Base-by-base conservation (phyloP, 805 yeast genomes). In the Lachancea kluyveri region DNA sequence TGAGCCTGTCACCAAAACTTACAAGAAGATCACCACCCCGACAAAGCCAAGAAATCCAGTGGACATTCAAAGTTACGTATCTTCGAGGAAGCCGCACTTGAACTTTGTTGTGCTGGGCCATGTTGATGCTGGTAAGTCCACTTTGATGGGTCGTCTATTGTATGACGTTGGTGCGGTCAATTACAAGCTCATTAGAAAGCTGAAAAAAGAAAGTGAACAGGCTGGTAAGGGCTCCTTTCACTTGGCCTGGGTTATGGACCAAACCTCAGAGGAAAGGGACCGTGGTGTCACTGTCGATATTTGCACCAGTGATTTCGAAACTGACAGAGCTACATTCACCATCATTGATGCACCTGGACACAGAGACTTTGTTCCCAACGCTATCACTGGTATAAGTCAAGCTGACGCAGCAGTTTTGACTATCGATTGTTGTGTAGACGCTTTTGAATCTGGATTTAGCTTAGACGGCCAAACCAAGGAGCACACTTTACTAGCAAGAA, bases 161-260 rank as follows among this genome's bases (percentile, higher is more conserved):
- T 90, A 70, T 54, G 74, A 92, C 54, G 86, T 96, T 11, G 96
- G 96, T 39, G 85, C 96, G 26, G 98, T 92, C 33, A 96, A 90
- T 62, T 86, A 85, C 67, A 82, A 95, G 63, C 86, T 95, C 17
- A 92, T 92, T 40, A 96, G 94, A 48, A 92, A 90, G 64, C 83
- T 90, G 58, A 95, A 92, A 67, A 77, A 82, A 57, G 98, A 92
- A 65, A 96, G 97, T 42, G 88, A 87, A 62, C 95, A 88, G 48
- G 95, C 96, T 23, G 97, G 98, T 55, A 84, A 96, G 66, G 96
- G 88, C 63, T 96, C 96, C 52, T 92, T 97, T 94, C 92, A 90
- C 64, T 70, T 92, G 48, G 90, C 97, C 6, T 92, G 98, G 98
- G 92, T 92, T 41, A 88, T 92, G 96, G 99, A 92, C 60, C 90